Conservation (phyloP, 768 basidiomycete genomes). For the Boletellus ananas region DNA sequence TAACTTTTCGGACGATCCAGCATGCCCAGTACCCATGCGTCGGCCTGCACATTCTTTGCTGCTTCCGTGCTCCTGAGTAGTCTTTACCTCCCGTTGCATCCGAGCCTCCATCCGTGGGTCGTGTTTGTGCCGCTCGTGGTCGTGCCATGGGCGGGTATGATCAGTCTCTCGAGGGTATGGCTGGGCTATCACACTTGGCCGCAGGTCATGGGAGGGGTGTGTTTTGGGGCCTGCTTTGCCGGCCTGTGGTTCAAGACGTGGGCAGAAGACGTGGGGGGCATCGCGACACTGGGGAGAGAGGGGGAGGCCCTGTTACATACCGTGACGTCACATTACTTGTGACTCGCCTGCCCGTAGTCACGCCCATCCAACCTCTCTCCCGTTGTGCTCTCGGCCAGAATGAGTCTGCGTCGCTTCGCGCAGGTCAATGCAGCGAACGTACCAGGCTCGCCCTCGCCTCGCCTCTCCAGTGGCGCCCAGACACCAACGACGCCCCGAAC, state of each 20-base stretch:
- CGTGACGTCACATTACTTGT: constrained; percentile 30
- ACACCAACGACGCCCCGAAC: constrained; percentile 45
- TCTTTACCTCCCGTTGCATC: constrained; percentile 55
- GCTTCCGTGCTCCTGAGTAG: constrained; percentile 58
- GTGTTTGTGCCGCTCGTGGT: constrained; percentile 42
- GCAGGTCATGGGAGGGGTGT: constrained; percentile 60
- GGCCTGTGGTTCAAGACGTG: constrained; percentile 57
- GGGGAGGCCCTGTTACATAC: constrained; percentile 9
- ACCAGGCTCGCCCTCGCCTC: constrained; percentile 37
- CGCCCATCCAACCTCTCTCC: constrained; percentile 8
- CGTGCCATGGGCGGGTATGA: constrained; percentile 51
- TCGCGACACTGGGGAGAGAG: constrained; percentile 19
- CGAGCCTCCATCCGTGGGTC: constrained; percentile 40
- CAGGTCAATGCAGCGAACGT: constrained; percentile 42
- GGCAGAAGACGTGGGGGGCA: constrained; percentile 28
- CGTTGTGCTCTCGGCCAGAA: constrained; percentile 18
- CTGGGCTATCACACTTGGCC: constrained; percentile 73
- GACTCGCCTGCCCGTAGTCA: constrained; percentile 22
- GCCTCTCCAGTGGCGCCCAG: constrained; percentile 28
- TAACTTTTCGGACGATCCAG: constrained; percentile 33
- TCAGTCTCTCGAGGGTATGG: constrained; percentile 66
- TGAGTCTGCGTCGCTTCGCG: constrained; percentile 58
- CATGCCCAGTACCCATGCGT: constrained; percentile 84
- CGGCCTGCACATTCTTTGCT: constrained; percentile 61
- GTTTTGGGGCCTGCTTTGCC: constrained; percentile 53